Evolutionary conservation across 225 moss, liverwort and hornwort genomes (phyloP), one percentile per base, ranked within the genome.

Genomic region (Thuidium tamariscinum): DNA sequence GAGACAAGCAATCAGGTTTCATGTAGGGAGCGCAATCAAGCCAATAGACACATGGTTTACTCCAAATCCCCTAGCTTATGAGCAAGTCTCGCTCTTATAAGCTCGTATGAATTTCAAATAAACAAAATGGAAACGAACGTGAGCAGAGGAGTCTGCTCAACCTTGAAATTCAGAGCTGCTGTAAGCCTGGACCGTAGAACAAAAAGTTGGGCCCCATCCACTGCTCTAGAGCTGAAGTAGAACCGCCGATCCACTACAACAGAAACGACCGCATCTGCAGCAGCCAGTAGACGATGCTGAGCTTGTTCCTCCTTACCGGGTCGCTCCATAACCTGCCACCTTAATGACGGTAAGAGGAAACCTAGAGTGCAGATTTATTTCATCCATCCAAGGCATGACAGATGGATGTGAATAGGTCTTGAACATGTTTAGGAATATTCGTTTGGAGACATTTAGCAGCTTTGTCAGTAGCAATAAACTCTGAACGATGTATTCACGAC

Each of bases 201-300:
- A 86, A 91, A 99, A 90, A 97, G 91, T 86, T 95, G 95, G 26
- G 98, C 98, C 83, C 96, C 98, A 88, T 95, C 95, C 65, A 94
- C 92, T 74, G 97, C 96, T 34, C 92, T 95, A 66, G 97, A 94
- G 80, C 83, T 91, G 77, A 97, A 97, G 80, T 92, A 94, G 82
- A 99, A 89, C 90, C 98, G 94, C 75, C 98, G 94, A 94, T 99
- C 98, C 52, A 97, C 82, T 27, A 99, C 95, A 84, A 99, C 86
- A 71, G 92, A 91, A 74, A 99, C 91, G 67, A 86, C 66, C 71
- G 86, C 90, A 86, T 97, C 94, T 82, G 96, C 91, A 89, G 94
- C 82, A 82, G 89, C 71, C 92, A 99, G 91, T 52, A 95, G 87
- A 27, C 79, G 92, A 83, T 90, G 87, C 91, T 92, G 94, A 83